Conservation (phyloP, 768 basidiomycete genomes). For the Tylopilus vinaceipallidus region DNA sequence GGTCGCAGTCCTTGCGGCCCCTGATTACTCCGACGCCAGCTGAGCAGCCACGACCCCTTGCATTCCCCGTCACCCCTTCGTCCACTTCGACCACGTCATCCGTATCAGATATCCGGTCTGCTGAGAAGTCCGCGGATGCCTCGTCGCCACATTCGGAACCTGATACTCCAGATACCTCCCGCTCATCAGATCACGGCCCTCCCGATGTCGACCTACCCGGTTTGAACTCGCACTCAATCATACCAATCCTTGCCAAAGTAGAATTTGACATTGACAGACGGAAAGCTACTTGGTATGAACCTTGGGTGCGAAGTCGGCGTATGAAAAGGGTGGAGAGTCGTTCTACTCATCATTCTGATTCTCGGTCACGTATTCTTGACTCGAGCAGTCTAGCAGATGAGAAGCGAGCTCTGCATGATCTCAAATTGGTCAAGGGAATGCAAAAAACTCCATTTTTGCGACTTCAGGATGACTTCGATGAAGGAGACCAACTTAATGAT, state of each 20-base stretch:
- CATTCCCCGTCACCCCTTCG: constrained; percentile 37
- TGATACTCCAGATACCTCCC: constrained; percentile 57
- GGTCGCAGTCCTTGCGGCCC: constrained; percentile 40
- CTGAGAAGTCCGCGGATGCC: constrained; percentile 47
- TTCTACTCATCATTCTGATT: constrained; percentile 26
- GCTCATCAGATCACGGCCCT: constrained; percentile 34
- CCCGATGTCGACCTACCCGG: constrained; percentile 65
- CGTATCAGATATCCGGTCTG: constrained; percentile 45
- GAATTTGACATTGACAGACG: constrained; percentile 90
- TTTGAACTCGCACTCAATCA: constrained; percentile 57
- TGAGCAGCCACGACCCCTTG: constrained; percentile 37
- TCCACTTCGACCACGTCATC: constrained; percentile 53
- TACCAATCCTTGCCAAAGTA: constrained; percentile 88
- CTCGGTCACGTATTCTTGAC: constrained; percentile 21
- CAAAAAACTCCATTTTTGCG: constrained; percentile 37
- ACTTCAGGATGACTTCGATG: constrained; percentile 19
- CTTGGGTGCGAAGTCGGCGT: constrained; percentile 70
- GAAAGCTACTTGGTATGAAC: constrained; percentile 83
- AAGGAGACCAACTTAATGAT: constrained; percentile 29
- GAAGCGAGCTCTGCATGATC: constrained; percentile 42
- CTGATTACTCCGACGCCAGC: constrained; percentile 44
- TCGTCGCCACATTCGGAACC: constrained; percentile 45
- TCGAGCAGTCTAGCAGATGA: constrained; percentile 25
- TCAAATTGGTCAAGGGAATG: constrained; percentile 52
- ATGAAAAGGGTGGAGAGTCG: constrained; percentile 52